A percentile compares a stretch with the other conserved stretches of the same genome.
Conservation (phyloP, 2,329 filamentous ascomycete genomes). For the Akanthomyces lecanii region DNA sequence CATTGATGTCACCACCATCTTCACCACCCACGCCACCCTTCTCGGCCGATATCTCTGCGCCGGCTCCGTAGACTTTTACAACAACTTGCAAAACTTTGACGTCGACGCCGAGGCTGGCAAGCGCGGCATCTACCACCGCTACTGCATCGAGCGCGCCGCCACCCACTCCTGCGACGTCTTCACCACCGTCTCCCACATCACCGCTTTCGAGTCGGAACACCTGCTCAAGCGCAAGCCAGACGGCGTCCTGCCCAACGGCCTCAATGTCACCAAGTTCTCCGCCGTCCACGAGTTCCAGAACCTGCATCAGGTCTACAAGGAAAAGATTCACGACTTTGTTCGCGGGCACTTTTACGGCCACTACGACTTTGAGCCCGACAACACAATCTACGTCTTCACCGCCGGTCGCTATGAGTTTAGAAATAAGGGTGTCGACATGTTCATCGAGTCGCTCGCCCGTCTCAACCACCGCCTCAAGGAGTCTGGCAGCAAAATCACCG, state of each 20-base stretch:
- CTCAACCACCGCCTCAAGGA: conserved; percentile 90
- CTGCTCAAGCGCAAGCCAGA: conserved; percentile 96
- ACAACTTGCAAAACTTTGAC: conserved; percentile 95
- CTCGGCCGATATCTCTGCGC: conserved; percentile 95
- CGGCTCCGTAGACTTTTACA: conserved; percentile 98
- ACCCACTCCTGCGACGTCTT: conserved; percentile 94
- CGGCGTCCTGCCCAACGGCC: conserved; percentile 89
- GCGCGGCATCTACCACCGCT: conserved; percentile 96
- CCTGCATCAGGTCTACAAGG: conserved; percentile 90
- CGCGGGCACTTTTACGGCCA: conserved; percentile 98
- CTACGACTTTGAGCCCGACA: conserved; percentile 94
- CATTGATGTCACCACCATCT: conserved; percentile 96
- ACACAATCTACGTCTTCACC: conserved; percentile 97
- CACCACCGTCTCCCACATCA: conserved; percentile 98
- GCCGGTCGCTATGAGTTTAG: conserved; percentile 95
- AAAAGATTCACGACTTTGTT: conserved; percentile 97
- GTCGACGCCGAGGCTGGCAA: conserved; percentile 96
- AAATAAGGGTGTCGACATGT: conserved; percentile 99
- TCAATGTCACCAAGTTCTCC: conserved; percentile 96
- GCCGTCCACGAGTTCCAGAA: conserved; percentile 99
- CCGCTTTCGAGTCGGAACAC: conserved; percentile 96
- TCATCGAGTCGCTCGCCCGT: conserved; percentile 91
- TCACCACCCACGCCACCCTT: conserved; percentile 95
- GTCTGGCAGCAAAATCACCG: conserved; percentile 81
- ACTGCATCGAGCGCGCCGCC: conserved; percentile 94